Conservation (phyloP, 164 flowering plant species). For the Berberis vulgaris region DNA sequence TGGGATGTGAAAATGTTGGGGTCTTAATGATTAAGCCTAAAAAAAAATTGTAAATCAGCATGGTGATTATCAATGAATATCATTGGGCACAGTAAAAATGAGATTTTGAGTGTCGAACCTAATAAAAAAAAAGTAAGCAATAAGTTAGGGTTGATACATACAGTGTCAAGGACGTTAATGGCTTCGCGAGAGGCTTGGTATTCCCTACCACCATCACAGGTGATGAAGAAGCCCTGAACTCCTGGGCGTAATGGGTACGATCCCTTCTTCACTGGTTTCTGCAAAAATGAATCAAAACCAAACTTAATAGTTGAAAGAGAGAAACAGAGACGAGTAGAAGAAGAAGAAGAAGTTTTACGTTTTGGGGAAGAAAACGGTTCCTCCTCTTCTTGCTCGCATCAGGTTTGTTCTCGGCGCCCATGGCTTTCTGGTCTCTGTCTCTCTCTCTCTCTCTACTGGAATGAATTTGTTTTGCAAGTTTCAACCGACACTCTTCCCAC, state of each 20-base stretch:
- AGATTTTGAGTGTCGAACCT: no score
- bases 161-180: slow-evolving; percentile 67
- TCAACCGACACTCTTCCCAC: no score
- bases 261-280: slow-evolving; percentile 85
- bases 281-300: slow-evolving; percentile 9
- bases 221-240: slow-evolving; percentile 84
- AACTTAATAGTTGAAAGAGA: neutral
- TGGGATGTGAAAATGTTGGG: no score
- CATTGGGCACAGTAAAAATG: no score
- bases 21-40: no score
- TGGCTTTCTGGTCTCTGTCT: neutral
- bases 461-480: no score
- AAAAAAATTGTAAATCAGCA: neutral
- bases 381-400: slow-evolving; percentile 39
- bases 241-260: slow-evolving; percentile 71
- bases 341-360: slow-evolving; percentile 28
- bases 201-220: slow-evolving; percentile 96
- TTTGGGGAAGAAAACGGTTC: slow-evolving; percentile 62
- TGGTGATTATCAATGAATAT: no score
- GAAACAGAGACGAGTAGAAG: neutral
- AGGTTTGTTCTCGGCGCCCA: slow-evolving; percentile 42
- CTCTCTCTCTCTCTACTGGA: no score
- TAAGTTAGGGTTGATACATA: slow-evolving; percentile 18
- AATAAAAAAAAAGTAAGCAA: neutral
- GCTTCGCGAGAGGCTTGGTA: slow-evolving; percentile 85